Conservation (phyloP, 2,329 filamentous ascomycete genomes). For the Fusarium zealandicum region DNA sequence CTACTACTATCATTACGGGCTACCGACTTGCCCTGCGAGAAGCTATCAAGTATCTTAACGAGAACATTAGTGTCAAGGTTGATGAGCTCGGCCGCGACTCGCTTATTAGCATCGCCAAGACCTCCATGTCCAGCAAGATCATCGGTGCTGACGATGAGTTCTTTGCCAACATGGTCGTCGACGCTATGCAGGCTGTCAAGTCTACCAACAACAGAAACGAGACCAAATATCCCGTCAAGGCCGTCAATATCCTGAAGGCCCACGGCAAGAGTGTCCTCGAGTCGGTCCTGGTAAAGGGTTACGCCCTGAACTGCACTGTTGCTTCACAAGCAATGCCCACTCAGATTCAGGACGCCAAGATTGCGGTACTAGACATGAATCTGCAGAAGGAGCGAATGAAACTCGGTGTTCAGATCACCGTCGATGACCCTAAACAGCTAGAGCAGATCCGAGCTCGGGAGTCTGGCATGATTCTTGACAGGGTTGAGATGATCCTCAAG, state of each 20-base stretch:
- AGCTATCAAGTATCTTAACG: constrained; percentile 98
- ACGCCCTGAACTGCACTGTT: constrained; percentile 97
- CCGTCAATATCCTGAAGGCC: constrained; percentile 97
- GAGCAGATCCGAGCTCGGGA: constrained; percentile 97
- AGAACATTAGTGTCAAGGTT: constrained; percentile 96
- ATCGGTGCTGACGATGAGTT: constrained; percentile 96
- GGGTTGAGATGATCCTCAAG: constrained; percentile 97
- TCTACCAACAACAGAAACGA: constrained; percentile 89
- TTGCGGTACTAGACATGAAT: constrained; percentile 97
- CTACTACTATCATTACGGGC: constrained; percentile 98
- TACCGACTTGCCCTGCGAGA: constrained; percentile 95
- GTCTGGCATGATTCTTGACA: constrained; percentile 89
- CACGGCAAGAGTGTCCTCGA: constrained; percentile 92
- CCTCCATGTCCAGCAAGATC: constrained; percentile 99
- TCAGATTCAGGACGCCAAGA: constrained; percentile 90
- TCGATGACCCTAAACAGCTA: constrained; percentile 95
- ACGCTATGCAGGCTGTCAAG: constrained; percentile 93
- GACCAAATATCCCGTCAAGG: constrained; percentile 97
- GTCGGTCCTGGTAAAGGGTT: constrained; percentile 91
- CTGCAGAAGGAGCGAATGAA: constrained; percentile 99
- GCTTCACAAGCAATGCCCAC: constrained; percentile 98
- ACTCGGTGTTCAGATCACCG: constrained; percentile 96
- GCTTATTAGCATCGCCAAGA: constrained; percentile 94
- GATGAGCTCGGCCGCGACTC: constrained; percentile 90
- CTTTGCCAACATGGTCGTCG: constrained; percentile 96